phyloP scores from a whole-genome alignment of 2,329 filamentous ascomycete species.

The Trichoderma simmonsii region DNA sequence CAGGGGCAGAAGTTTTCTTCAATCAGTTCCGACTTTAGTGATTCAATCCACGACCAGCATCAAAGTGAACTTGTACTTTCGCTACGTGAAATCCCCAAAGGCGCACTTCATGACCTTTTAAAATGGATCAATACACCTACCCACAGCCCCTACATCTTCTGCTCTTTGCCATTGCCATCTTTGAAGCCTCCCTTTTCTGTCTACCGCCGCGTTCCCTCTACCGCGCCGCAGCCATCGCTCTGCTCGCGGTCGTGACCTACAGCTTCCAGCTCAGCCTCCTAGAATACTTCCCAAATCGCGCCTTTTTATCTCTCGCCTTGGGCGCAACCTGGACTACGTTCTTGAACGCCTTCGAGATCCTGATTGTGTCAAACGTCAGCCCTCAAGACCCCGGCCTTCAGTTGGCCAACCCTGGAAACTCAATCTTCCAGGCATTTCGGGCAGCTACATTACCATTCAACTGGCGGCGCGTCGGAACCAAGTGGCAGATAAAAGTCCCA shows the following conservation, averaged over 20 bases:
- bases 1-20: background rate
- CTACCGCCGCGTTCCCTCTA: background rate
- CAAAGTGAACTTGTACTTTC: background rate
- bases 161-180: background rate
- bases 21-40: background rate
- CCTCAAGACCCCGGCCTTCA: background rate
- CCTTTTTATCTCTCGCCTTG: background rate
- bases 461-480: background rate
- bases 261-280: background rate
- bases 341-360: background rate
- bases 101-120: background rate
- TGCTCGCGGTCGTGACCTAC: background rate
- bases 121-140: background rate
- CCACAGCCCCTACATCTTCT: background rate
- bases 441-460: slow-evolving; percentile 1
- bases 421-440: background rate
- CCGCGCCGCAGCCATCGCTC: background rate
- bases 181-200: background rate
- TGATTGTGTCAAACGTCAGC: background rate
- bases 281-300: background rate
- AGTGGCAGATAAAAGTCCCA: background rate
- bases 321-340: background rate
- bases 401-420: background rate
- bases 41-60: background rate
- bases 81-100: background rate